Percentiles rank a stretch among this genome's conserved stretches.
These are phyloP conservation scores for Lactarius indigo DNA, from an alignment of 768 basidiomycete species.

Conservation along the genomic window DNA sequence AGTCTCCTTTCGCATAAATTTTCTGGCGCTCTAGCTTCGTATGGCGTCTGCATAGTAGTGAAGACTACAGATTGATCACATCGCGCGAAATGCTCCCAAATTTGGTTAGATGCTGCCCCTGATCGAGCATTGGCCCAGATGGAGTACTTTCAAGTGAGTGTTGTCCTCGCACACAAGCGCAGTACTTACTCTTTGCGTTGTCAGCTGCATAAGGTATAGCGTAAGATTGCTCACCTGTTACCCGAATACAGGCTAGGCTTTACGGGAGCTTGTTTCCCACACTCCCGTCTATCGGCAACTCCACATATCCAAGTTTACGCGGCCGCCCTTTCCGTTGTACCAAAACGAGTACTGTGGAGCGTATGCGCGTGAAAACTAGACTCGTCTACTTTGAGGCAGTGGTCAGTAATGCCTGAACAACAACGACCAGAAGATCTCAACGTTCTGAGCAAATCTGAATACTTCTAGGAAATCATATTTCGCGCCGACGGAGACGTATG, in stretches of 20 bases:
- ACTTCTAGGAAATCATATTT: background rate
- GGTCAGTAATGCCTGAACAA: background rate
- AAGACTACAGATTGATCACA: background rate
- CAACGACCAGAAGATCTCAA: background rate
- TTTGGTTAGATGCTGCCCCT: background rate
- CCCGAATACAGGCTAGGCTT: too few relatives aligned
- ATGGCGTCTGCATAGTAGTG: background rate
- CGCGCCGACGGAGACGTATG: background rate
- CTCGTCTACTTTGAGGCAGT: background rate
- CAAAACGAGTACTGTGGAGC: too few relatives aligned
- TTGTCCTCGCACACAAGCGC: background rate
- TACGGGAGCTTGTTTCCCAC: background rate
- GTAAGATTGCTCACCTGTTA: too few relatives aligned
- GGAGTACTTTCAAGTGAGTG: background rate
- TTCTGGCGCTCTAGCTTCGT: background rate
- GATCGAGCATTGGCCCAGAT: background rate
- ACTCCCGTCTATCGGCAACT: background rate
- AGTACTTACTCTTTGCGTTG: background rate
- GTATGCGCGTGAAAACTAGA: background rate
- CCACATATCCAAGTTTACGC: too few relatives aligned
- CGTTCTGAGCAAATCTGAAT: background rate
- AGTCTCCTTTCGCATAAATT: too few relatives aligned
- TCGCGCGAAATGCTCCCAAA: background rate
- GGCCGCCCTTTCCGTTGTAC: too few relatives aligned
- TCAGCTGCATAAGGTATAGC: background rate